These are phyloP conservation scores for Adansonia madagascariensis DNA, from an alignment of 441 rosid genomes.

Conservation along the genomic window DNA sequence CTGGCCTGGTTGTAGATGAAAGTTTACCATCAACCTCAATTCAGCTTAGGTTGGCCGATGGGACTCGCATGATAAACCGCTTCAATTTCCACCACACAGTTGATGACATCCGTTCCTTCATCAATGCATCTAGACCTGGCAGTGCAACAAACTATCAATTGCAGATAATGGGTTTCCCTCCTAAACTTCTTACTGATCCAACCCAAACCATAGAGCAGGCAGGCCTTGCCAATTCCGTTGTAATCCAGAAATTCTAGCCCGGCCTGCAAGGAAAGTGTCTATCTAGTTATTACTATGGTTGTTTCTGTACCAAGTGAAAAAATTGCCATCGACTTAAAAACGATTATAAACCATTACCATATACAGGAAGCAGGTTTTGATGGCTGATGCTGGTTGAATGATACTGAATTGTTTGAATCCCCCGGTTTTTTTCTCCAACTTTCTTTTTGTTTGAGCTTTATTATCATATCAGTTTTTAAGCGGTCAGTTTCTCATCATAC, in stretches of 20 bases:
- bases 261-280: conserved; percentile 6
- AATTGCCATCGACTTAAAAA: not conserved
- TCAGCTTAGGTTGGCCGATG: conserved; percentile 88
- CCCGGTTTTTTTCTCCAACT: not conserved
- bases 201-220: conserved; percentile 75
- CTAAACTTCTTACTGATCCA: conserved; percentile 38
- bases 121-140: conserved; percentile 76
- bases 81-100: conserved; percentile 77
- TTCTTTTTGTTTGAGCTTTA: not conserved
- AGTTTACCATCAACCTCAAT: conserved; percentile 72
- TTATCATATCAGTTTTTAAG: not conserved
- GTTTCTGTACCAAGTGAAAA: conserved; percentile 15
- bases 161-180: conserved; percentile 85
- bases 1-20: conserved; percentile 58
- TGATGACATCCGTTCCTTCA: conserved; percentile 61
- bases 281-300: not conserved
- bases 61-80: conserved; percentile 68
- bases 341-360: not conserved
- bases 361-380: conserved; percentile 24
- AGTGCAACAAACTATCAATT: conserved; percentile 34
- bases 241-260: conserved; percentile 71
- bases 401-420: conserved; percentile 16
- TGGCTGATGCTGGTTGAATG: conserved; percentile 29
- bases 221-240: conserved; percentile 84
- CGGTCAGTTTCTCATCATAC: not conserved